Percentiles rank a stretch among this genome's conserved stretches.
Conservation (phyloP, 805 yeast genomes). For the Metschnikowia reukaufii region DNA sequence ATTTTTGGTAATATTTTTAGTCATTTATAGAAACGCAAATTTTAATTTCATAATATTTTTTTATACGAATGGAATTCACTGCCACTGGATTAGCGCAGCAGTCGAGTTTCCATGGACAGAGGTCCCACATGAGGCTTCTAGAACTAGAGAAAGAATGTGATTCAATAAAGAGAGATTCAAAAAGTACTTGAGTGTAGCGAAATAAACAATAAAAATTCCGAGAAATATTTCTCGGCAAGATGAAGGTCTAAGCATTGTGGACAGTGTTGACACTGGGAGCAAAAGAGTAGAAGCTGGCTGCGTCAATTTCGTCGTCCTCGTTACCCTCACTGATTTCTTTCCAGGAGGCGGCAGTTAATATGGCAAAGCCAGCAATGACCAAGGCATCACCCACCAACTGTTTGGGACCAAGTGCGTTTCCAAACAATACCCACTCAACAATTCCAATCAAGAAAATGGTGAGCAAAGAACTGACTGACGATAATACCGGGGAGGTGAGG, state of each 20-base stretch:
- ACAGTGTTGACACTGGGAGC: slow-evolving; percentile 32
- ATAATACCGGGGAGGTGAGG: slow-evolving; percentile 79
- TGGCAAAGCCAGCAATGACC: slow-evolving; percentile 65
- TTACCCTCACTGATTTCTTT: slow-evolving; percentile 55
- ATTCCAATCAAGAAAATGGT: slow-evolving; percentile 80
- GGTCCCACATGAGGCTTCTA: neutral
- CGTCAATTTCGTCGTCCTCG: slow-evolving; percentile 46
- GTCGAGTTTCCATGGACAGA: too few species aligned
- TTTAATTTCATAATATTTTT: too few species aligned
- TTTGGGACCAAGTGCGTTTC: slow-evolving; percentile 49
- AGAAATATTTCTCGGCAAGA: neutral
- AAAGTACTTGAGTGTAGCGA: too few species aligned
- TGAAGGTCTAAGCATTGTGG: slow-evolving; percentile 1
- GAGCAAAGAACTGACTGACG: slow-evolving; percentile 62
- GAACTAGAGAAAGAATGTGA: neutral
- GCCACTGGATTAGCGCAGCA: too few species aligned
- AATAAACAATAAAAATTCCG: neutral
- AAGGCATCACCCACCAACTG: slow-evolving; percentile 70
- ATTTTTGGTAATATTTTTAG: too few species aligned
- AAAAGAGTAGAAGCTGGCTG: slow-evolving; percentile 42
- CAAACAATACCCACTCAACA: slow-evolving; percentile 70
- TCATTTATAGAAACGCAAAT: too few species aligned
- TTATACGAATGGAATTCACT: neutral
- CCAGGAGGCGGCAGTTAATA: slow-evolving; percentile 68
- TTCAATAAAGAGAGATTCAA: too few species aligned